These are phyloP conservation scores for Phytopythium kandeliae DNA, from an alignment of 352 stramenopile species.

Conservation along the genomic window DNA sequence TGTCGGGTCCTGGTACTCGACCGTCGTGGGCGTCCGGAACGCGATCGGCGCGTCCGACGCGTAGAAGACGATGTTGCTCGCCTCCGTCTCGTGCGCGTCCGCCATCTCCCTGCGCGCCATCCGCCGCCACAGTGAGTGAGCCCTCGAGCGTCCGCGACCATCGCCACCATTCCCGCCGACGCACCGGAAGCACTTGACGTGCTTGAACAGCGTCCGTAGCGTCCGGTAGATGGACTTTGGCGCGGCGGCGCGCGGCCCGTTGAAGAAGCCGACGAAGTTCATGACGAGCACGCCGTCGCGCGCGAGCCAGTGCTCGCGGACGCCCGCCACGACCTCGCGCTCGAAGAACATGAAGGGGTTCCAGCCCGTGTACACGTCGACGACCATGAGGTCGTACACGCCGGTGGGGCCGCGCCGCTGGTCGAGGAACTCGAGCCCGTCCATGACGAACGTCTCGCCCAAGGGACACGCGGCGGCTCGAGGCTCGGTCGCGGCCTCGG, in stretches of 20 bases:
- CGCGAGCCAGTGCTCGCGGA: slow-evolving; percentile 54
- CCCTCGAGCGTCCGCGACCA: neutral
- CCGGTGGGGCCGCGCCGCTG: slow-evolving; percentile 8
- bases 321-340: slow-evolving; percentile 40
- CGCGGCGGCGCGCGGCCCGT: slow-evolving; percentile 36
- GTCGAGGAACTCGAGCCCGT: slow-evolving; percentile 56
- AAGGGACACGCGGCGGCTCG: slow-evolving; percentile 17
- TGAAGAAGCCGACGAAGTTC: slow-evolving; percentile 74
- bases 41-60: slow-evolving; percentile 59
- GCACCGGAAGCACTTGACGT: slow-evolving; percentile 62
- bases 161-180: neutral
- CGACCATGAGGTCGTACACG: slow-evolving; percentile 54
- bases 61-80: slow-evolving; percentile 73
- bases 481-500: too few species aligned
- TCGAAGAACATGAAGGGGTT: slow-evolving; percentile 71
- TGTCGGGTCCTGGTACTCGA: slow-evolving; percentile 42
- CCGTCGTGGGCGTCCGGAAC: slow-evolving; percentile 48
- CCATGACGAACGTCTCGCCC: slow-evolving; percentile 57
- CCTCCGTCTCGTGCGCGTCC: slow-evolving; percentile 25
- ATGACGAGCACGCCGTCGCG: slow-evolving; percentile 56
- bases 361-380: slow-evolving; percentile 70
- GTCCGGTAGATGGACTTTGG: slow-evolving; percentile 69
- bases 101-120: slow-evolving; percentile 34
- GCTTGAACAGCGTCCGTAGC: slow-evolving; percentile 51
- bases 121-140: neutral